These are phyloP conservation scores for Penicillium mononematosum DNA, from an alignment of 495 filamentous ascomycete species.

Conservation along the genomic window DNA sequence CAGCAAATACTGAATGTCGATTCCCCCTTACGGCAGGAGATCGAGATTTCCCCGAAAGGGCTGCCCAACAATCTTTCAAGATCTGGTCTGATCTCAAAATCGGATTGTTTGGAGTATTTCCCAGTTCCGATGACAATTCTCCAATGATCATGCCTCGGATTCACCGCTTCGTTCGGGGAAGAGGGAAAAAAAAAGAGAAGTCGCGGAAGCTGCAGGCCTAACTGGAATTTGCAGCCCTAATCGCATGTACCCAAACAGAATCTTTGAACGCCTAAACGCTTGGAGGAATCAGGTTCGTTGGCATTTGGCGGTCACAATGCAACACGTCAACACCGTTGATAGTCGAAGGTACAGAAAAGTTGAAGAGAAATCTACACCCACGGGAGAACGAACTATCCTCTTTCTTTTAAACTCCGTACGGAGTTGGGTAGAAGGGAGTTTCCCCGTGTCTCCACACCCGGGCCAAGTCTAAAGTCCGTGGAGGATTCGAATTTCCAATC, in stretches of 20 bases:
- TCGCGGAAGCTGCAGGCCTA: conserved; percentile 3
- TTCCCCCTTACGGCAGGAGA: conserved; percentile 12
- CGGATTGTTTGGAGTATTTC: conserved; percentile 14
- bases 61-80: conserved; percentile 14
- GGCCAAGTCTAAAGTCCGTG: conserved; percentile 7
- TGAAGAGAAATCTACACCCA: background rate
- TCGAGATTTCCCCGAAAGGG: conserved; percentile 11
- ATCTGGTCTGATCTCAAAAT: conserved; percentile 11
- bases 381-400: conserved; percentile 5
- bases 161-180: conserved; percentile 17
- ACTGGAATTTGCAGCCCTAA: conserved; percentile 9
- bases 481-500: background rate
- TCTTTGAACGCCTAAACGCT: conserved; percentile 3
- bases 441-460: conserved; percentile 6
- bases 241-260: conserved; percentile 7
- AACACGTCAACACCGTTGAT: conserved; percentile 26
- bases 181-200: background rate
- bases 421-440: background rate
- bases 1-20: background rate
- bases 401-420: background rate
- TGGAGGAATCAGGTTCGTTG: conserved; percentile 1
- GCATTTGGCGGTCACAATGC: conserved; percentile 13
- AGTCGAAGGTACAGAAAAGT: background rate
- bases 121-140: conserved; percentile 11
- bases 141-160: conserved; percentile 13